These are phyloP conservation scores for Rhinocladiella similis DNA, from an alignment of 2,329 filamentous ascomycete genomes.

Conservation along the genomic window DNA sequence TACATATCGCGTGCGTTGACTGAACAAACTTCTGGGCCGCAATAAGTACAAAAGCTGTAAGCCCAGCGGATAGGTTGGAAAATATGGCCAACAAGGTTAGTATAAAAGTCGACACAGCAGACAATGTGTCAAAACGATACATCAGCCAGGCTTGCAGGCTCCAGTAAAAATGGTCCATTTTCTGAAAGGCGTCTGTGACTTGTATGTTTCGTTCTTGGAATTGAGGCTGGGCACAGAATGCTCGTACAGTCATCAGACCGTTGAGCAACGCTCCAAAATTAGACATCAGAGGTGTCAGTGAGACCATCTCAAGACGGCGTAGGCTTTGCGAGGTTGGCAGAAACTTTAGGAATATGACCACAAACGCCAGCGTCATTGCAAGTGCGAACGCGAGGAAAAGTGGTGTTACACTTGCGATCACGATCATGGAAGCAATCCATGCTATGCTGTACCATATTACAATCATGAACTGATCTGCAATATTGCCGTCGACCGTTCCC, in stretches of 20 bases:
- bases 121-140: slow-evolving; percentile 73
- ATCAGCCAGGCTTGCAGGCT: slow-evolving; percentile 81
- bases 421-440: slow-evolving; percentile 70
- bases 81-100: slow-evolving; percentile 74
- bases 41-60: slow-evolving; percentile 81
- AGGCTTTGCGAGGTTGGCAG: slow-evolving; percentile 81
- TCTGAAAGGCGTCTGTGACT: slow-evolving; percentile 85
- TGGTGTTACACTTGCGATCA: slow-evolving; percentile 79
- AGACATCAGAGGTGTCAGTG: slow-evolving; percentile 82
- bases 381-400: slow-evolving; percentile 72
- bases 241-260: slow-evolving; percentile 81
- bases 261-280: slow-evolving; percentile 89
- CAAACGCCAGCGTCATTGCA: slow-evolving; percentile 65
- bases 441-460: slow-evolving; percentile 71
- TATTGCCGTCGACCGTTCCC: slow-evolving; percentile 83
- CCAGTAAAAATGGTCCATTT: slow-evolving; percentile 97
- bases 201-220: slow-evolving; percentile 79
- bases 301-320: slow-evolving; percentile 84
- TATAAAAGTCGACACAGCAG: slow-evolving; percentile 70
- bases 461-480: slow-evolving; percentile 70
- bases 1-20: slow-evolving; percentile 72
- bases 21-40: slow-evolving; percentile 65
- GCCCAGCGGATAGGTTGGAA: slow-evolving; percentile 71
- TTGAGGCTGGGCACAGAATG: slow-evolving; percentile 73
- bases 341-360: slow-evolving; percentile 73